Evolutionary conservation across 768 basidiomycete genomes (phyloP).

Genomic region (Psilocybe tampanensis): DNA sequence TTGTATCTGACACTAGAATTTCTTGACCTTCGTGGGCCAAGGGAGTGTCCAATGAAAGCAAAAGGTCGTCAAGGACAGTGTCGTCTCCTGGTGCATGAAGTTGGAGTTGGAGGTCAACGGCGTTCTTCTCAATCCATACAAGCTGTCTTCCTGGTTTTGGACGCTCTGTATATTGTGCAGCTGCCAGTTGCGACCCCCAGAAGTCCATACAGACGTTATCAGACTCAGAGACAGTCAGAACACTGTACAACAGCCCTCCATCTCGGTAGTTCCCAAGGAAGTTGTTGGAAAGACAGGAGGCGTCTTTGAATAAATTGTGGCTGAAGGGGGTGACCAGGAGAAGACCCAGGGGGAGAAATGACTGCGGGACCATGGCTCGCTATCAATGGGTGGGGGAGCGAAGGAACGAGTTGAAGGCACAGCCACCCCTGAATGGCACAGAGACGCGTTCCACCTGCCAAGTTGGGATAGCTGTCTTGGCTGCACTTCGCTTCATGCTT

Average conservation of each 20-base stretch:
- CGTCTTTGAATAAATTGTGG: conserved; percentile 35
- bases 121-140: conserved; percentile 63
- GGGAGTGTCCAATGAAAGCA: conserved; percentile 11
- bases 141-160: conserved; percentile 36
- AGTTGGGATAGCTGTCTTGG: background rate
- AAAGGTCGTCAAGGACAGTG: conserved; percentile 16
- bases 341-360: conserved; percentile 29
- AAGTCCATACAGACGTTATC: conserved; percentile 41
- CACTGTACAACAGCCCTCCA: conserved; percentile 37
- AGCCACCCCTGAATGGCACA: conserved; percentile 13
- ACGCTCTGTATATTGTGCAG: conserved; percentile 24
- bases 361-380: conserved; percentile 20
- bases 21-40: conserved; percentile 15
- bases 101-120: conserved; percentile 48
- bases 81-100: conserved; percentile 2
- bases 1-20: conserved; percentile 12
- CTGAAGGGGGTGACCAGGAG: conserved; percentile 50
- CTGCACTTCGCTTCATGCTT: background rate
- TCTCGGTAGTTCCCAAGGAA: conserved; percentile 62
- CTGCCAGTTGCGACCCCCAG: conserved; percentile 29
- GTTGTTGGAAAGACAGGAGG: conserved; percentile 48
- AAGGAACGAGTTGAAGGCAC: background rate
- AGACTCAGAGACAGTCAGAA: conserved; percentile 37
- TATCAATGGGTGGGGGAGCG: background rate
- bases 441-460: conserved; percentile 1